Percentiles rank a stretch among this genome's conserved stretches.
phyloP scores from a whole-genome alignment of 2,329 filamentous ascomycete genomes.

The Xylaria sp. region DNA sequence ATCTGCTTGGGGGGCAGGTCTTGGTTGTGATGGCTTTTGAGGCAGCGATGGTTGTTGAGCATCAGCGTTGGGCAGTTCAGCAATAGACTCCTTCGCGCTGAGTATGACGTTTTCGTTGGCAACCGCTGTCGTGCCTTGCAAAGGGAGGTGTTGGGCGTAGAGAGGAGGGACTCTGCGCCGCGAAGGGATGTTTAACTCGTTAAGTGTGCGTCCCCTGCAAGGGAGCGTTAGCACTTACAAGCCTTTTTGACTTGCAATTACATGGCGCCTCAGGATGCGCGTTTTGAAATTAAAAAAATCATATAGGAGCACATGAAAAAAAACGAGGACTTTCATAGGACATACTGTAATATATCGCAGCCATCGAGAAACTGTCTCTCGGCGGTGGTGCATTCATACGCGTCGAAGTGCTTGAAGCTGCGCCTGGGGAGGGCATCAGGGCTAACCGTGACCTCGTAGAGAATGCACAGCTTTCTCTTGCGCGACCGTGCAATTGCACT shows the following conservation, averaged over 20 bases:
- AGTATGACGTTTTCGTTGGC: conserved; percentile 35
- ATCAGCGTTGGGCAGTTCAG: conserved; percentile 26
- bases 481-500: conserved; percentile 82
- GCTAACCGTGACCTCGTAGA: conserved; percentile 82
- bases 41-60: conserved; percentile 28
- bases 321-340: conserved; percentile 39
- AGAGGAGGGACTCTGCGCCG: conserved; percentile 59
- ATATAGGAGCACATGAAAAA: not conserved
- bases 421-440: conserved; percentile 68
- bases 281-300: not conserved
- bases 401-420: conserved; percentile 67
- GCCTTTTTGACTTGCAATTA: conserved; percentile 17
- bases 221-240: conserved; percentile 41
- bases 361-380: conserved; percentile 67
- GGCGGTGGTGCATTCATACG: conserved; percentile 60
- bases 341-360: conserved; percentile 70
- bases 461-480: conserved; percentile 89
- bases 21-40: conserved; percentile 29
- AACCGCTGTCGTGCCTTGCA: conserved; percentile 27
- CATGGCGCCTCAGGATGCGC: not conserved
- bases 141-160: conserved; percentile 41
- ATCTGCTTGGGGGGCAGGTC: conserved; percentile 11
- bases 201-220: conserved; percentile 59
- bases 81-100: conserved; percentile 36
- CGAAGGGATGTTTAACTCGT: conserved; percentile 63